Percentiles rank a stretch among this genome's conserved stretches.
phyloP scores from a whole-genome alignment of 176 grass and related monocot species.

The Otatea glauca region DNA sequence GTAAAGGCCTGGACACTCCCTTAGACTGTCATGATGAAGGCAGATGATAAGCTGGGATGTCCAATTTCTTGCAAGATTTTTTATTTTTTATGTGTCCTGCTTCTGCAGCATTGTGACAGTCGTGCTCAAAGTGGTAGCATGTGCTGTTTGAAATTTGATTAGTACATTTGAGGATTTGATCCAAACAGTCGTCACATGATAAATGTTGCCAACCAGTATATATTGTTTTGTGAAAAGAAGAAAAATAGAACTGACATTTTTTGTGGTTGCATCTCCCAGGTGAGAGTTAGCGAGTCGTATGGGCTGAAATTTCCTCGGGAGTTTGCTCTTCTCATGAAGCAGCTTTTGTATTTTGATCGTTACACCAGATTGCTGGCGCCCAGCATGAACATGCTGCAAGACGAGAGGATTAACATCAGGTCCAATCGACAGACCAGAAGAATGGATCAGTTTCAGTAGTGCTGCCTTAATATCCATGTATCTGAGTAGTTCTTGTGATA shows the following conservation, averaged over 20 bases:
- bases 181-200: background rate
- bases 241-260: constrained; percentile 32
- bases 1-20: background rate
- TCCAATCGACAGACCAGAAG: constrained; percentile 64
- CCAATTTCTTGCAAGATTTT: background rate
- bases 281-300: constrained; percentile 93
- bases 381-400: constrained; percentile 94
- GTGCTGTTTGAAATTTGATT: constrained; percentile 4
- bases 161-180: background rate
- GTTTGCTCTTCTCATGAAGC: constrained; percentile 95
- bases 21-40: constrained; percentile 11
- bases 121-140: background rate
- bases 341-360: constrained; percentile 93
- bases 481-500: constrained; percentile 1
- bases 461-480: background rate
- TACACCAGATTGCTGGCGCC: constrained; percentile 89
- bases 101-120: background rate
- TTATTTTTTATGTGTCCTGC: too few relatives aligned
- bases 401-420: constrained; percentile 75
- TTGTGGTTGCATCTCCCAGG: constrained; percentile 57
- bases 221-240: constrained; percentile 3
- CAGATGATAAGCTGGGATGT: background rate
- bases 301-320: constrained; percentile 92
- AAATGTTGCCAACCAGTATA: background rate
- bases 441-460: constrained; percentile 34